Percentiles rank a stretch among this genome's conserved stretches.
Conservation (phyloP, 768 basidiomycete genomes). For the Scleroderma bovista region DNA sequence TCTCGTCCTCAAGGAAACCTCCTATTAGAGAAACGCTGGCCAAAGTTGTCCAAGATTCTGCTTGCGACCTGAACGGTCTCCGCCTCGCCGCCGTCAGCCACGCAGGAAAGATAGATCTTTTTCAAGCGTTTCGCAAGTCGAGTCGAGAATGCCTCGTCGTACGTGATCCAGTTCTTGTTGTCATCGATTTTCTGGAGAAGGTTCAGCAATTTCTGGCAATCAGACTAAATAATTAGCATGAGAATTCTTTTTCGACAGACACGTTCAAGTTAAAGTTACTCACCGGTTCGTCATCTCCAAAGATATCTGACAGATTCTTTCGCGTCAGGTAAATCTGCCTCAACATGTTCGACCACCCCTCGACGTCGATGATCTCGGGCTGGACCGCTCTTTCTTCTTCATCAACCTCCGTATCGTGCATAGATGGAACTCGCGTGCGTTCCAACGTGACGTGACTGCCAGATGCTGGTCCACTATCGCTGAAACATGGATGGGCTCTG, state of each 20-base stretch:
- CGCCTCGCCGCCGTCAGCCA: background rate
- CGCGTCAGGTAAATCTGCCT: too few relatives aligned
- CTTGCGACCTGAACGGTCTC: slow-evolving; percentile 8
- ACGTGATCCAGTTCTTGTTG: slow-evolving; percentile 16
- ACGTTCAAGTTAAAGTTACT: background rate
- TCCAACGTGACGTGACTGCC: too few relatives aligned
- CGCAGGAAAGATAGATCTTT: background rate
- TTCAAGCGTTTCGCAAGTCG: slow-evolving; percentile 7
- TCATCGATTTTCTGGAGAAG: slow-evolving; percentile 18
- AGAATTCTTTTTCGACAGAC: slow-evolving; percentile 2
- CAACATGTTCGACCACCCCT: slow-evolving; percentile 7
- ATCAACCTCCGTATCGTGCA: too few relatives aligned
- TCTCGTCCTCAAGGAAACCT: background rate
- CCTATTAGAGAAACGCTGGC: slow-evolving; percentile 15
- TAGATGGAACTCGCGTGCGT: too few relatives aligned
- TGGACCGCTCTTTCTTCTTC: too few relatives aligned
- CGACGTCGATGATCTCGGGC: too few relatives aligned
- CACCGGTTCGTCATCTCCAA: slow-evolving; percentile 18
- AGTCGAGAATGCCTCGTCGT: slow-evolving; percentile 8
- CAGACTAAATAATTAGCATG: background rate
- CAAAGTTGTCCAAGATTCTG: slow-evolving; percentile 16
- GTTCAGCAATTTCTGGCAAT: slow-evolving; percentile 9
- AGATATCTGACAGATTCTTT: slow-evolving; percentile 3
- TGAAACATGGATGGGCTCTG: too few relatives aligned
- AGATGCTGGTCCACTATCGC: too few relatives aligned